Base-by-base conservation (phyloP, 352 stramenopile genomes). In the Pythium sp. region DNA sequence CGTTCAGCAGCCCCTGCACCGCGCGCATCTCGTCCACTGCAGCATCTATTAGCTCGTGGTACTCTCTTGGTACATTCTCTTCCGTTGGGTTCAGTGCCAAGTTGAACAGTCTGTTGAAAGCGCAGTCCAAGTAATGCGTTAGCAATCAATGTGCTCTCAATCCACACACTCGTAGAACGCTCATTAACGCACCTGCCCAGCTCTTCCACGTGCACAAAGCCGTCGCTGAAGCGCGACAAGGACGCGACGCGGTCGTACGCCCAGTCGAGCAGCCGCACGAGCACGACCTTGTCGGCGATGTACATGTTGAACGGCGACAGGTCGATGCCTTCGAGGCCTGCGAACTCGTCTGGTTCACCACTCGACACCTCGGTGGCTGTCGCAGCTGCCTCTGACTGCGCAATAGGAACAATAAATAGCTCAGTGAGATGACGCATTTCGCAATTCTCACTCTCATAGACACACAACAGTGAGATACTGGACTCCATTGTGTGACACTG, bases 211-310 rank as follows among this genome's bases (percentile, higher is more conserved):
- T 83, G 79, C 20, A 91, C 71, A 41, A 80, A 75, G 20, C 72
- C 76, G 72, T 92, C 83, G 3, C 70, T 59, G 55, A 84, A 80
- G 11, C 66, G 61, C 6, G 75, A 82, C 22, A 76, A 64, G 32
- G 51, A 57, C 6, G 74, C 80, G 15, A 82, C 74, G 64, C 75
- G 72, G 62, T 82, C 73, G 68, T 92, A 92, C 14, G 83, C 79
- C 81, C 81, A 92, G 46, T 90, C 81, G 24, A 92, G 74, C 32
- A 92, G 77, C 22, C 72, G 70, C 36, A 78, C 70, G 20, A 92
- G 75, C 22, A 86, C 70, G 34, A 72, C 59, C 46, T 73, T 76
- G 34, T 92, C 76, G 4, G 83, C 81, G 43, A 75, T 84, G 24
- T 87, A 79, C 38, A 82, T 70, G 58, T 85, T 82, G 66, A 92